Base-by-base conservation (phyloP, 768 basidiomycete species). In the Suillus subaureus region DNA sequence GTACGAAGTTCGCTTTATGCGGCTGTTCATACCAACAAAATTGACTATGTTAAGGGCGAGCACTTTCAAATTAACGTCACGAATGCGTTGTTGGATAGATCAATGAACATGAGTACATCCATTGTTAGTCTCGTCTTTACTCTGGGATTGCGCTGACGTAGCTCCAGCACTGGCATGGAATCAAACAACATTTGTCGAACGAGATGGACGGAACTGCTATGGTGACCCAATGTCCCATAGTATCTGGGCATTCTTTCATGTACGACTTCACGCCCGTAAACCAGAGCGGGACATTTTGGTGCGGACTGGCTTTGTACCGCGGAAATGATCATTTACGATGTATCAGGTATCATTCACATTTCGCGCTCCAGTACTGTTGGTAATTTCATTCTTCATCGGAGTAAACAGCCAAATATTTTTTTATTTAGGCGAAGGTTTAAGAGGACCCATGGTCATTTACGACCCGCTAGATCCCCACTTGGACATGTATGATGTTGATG, bases 121-220 rank as follows among this genome's bases (percentile, higher is more conserved):
- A 71, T 81, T 37, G 79, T 80, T 64, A 52, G 76, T 70, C 15
- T 37, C 31, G 15, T 15, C 37, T 35, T 31, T 28, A 15, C 13
- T 39, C 26, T 49, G 43, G 39, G 26, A 56, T 42, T 18, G 16
- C 8, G 21, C 6, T 47, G 45, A 51, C 35, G 56, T 45, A 39
- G 47, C n/a, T n/a, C 47, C 13, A 49, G 60, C 37, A 18, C 64
- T 84, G 82, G 83, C 83, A 84, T 66, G 83, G 83, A 2, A 58
- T 84, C 13, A 79, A 80, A 63, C 82, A 84, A 66, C 60, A 74
- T 28, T 68, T 69, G 4, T 74, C 76, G 5, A 79, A 79, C 5
- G 79, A 75, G 58, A 80, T 81, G 63, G 83, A 85, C 62, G 83
- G 84, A 8, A 65, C 72, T n/a, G 74, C 77, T 1, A 81, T 80